Base-by-base conservation (phyloP, 2,329 filamentous ascomycete species). In the Lachnellula subtilissima region DNA sequence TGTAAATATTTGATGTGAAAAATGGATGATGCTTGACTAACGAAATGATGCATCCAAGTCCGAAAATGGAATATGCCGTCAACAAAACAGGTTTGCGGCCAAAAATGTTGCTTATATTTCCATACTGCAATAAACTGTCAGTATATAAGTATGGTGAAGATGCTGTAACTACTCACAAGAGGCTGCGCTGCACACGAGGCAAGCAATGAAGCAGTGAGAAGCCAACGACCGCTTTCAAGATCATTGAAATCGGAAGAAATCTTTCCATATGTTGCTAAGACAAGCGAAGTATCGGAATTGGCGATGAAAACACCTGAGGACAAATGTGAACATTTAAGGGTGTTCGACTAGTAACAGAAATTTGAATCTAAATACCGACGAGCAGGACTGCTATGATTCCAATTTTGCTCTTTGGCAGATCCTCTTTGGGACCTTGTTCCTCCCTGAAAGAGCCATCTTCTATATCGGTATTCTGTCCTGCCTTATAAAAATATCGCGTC, bases 191-290 rank as follows among this genome's bases (percentile, higher is more conserved):
- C 77, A 22, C 76, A 78, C 0, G 75, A 72, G 1, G 79, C 78
- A 14, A 84, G 65, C 1, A 75, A 71, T 59, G 81, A 82, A 40
- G 73, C 74, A 4, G 78, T 81, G 15, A 81, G 77, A 11, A 84
- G 65, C 81, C 83, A 84, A 56, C 77, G 82, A 3, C 82, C 83
- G 51, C 80, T 76, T 15, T 75, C 76, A 4, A 86, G 65, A 36
- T 76, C 74, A 52, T 78, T 73, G 62, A 86, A 86, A 53, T 85
- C 79, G 9, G 83, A 86, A 0, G 82, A 79, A 52, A 86, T 84
- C 3, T 74, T 74, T 0, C 81, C 79, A 56, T 87, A 83, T 0
- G 86, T 87, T 0, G 87, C 86, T 35, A 90, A 72, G 0, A 90
- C 78, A 0, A 90, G 72, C 1, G 83, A 85, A 0, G 74, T 72